Conservation (phyloP, 345 rosid species). For the Raphanus raphanistrum region DNA sequence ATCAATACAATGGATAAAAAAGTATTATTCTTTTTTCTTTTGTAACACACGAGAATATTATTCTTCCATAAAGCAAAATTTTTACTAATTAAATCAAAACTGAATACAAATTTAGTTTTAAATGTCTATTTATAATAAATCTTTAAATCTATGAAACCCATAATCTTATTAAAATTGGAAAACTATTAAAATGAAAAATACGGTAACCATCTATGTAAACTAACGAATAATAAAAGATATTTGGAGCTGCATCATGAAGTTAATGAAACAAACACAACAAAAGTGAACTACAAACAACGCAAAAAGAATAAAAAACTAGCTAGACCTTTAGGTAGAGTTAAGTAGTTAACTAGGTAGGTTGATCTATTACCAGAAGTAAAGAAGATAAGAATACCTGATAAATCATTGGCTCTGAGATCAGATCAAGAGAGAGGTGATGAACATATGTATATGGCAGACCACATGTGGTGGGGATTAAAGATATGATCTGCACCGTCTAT, state of each 20-base stretch:
- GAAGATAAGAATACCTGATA: background rate
- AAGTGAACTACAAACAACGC: background rate
- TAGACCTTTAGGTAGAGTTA: background rate
- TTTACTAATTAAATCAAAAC: too few species aligned
- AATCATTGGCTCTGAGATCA: background rate
- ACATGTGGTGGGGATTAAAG: slow-evolving; percentile 42
- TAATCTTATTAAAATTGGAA: too few species aligned
- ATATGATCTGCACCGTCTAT: slow-evolving; percentile 47
- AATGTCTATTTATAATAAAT: too few species aligned
- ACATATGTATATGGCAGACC: slow-evolving; percentile 38
- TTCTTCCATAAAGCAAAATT: too few species aligned
- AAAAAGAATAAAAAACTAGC: background rate
- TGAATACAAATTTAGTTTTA: too few species aligned
- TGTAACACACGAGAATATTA: too few species aligned
- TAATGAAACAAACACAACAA: slow-evolving; percentile 7
- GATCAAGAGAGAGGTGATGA: background rate
- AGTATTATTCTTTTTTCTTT: too few species aligned
- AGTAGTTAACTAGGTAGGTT: background rate
- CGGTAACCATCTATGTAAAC: too few species aligned
- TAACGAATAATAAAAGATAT: too few species aligned
- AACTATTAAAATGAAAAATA: too few species aligned
- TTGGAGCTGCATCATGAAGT: background rate
- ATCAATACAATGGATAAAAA: too few species aligned
- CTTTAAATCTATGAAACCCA: too few species aligned
- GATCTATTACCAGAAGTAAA: background rate